Base-by-base conservation (phyloP, 345 rosid genomes). In the Pistacia integerrima region DNA sequence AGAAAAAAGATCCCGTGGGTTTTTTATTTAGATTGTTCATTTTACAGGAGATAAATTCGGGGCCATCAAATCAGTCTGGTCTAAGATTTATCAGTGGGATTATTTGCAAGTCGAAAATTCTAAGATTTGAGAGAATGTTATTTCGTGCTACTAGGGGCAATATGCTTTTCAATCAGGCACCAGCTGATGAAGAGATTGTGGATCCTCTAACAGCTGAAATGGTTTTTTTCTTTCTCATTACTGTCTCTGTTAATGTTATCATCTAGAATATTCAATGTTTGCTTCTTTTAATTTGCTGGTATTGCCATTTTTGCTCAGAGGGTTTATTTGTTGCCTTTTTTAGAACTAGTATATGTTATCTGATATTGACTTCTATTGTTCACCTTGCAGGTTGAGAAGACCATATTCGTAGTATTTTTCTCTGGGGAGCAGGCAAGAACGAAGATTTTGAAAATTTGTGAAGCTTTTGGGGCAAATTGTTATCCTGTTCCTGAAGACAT, bases 111-210 rank as follows among this genome's bases (percentile, higher is more conserved):
- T 85, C 88, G 54, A 93, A 93, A 82, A 85, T 78, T 80, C 83
- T 88, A 72, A 88, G 85, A 78, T 93, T 95, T 86, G 97, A 95
- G 87, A 92, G 97, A 87, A 92, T 95, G 92, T 74, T 95, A 78
- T 95, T 95, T 84, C 97, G 98, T 80, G 92, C 98, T 75, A 95
- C 98, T 73, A 93, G 99, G 85, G 99, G 99, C 82, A 95, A 95
- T 84, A 90, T 95, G 97, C 97, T 95, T 84, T 95, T 95, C 85
- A 93, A 92, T 82, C 97, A 91, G 82, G 88, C 97, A 49, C 85
- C 90, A n/a, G 93, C 97, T 66, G 92, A 84, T 84, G 99, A 93
- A 84, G 96, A 86, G 78, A 88, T 92, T 86, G 78, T 89, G 94
- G 98, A 95, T 86, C 99, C 97, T 80, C 84, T 89, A 78, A 85